Conservation (phyloP, 306 rosid genomes). For the Acacia crassicarpa region DNA sequence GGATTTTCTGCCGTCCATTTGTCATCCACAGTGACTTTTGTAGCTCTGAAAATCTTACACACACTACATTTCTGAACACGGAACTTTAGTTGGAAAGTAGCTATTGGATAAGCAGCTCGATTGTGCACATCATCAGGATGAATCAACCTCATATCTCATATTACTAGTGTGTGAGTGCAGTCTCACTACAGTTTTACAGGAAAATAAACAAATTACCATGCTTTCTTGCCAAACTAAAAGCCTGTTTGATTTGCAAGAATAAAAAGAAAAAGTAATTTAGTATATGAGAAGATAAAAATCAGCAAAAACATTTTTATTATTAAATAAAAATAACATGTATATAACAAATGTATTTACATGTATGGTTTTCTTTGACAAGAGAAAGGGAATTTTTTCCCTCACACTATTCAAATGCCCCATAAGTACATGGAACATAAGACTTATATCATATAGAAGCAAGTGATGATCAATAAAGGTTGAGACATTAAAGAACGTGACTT, state of each 20-base stretch:
- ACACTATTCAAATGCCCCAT: background rate
- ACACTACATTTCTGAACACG: conserved; percentile 65
- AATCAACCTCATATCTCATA: conserved; percentile 85
- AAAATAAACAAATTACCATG: conserved; percentile 10
- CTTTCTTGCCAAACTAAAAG: conserved; percentile 1
- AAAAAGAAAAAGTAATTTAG: background rate
- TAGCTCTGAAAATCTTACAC: conserved; percentile 79
- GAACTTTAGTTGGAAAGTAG: conserved; percentile 62
- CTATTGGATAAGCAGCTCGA: conserved; percentile 66
- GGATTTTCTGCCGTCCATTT: conserved; percentile 77
- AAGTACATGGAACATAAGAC: background rate
- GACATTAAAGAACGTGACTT: background rate
- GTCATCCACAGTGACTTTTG: conserved; percentile 71
- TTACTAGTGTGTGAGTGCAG: conserved; percentile 77
- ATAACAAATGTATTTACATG: background rate
- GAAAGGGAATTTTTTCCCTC: background rate
- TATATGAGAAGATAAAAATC: background rate
- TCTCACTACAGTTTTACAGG: conserved; percentile 55
- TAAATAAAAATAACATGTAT: background rate
- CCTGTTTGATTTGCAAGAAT: background rate
- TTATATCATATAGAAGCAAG: no score
- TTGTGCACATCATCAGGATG: conserved; percentile 74
- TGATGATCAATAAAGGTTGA: background rate
- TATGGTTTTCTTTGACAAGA: background rate
- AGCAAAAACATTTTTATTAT: background rate